Evolutionary conservation across 2,329 filamentous ascomycete species (phyloP), one percentile per base, ranked within the genome.

Genomic region (Clonostachys rhizophaga): DNA sequence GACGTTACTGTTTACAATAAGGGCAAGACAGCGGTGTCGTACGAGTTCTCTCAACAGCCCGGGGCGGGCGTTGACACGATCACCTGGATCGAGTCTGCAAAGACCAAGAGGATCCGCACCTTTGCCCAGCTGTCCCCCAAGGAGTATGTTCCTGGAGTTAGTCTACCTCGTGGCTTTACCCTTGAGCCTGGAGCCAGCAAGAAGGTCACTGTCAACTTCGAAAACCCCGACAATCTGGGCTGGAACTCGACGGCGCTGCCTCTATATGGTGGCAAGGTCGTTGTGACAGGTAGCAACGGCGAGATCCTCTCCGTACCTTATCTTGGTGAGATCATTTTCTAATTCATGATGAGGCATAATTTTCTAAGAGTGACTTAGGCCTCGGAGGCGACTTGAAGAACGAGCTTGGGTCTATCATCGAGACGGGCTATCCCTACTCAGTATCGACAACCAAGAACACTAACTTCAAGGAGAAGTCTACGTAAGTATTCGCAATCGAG

Each of bases 51-150:
- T 1, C 20, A 51, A 13, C 56, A 66, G 41, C 54, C 58, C 2
- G 62, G 63, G 4, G 66, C 60, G 11, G 68, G 67, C 6, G 59
- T 66, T 34, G 66, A 72, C 49, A 63, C 67, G 12, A 48, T 59
- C 10, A 53, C 51, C 13, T 52, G 53, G 40, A 33, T 47, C 33
- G 43, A 51, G 34, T 37, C 20, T 45, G 35, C 37, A 45, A 37
- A 43, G 18, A 24, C 17, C 4, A 50, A 50, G 30, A 48, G 54
- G 7, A 40, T 57, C 30, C 57, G 55, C 50, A 50, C 35, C 34
- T 54, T 56, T 16, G 48, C 47, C 8, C 54, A 59, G 47, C 16
- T 60, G 34, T 34, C 34, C 8, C 56, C 58, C 10, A 52, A 48
- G 10, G 49, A 47, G 13, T 45, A 58, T 4, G 42, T 49, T 8